A percentile compares a stretch with the other conserved stretches of the same genome.
Conservation (phyloP, 352 stramenopile species). For the Pythium dissotocum region DNA sequence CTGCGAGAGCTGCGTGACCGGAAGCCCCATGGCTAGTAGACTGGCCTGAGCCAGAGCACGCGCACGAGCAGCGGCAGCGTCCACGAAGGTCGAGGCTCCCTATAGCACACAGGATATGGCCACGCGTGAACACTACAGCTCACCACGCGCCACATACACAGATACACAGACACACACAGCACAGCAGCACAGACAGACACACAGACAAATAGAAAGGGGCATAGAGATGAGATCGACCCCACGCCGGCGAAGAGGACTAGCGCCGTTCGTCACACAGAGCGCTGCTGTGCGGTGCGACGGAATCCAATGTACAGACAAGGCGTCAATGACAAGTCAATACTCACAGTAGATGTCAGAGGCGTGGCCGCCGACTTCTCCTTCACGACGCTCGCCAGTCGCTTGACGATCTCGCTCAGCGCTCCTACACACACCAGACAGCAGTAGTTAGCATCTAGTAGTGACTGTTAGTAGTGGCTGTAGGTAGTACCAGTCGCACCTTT, state of each 20-base stretch:
- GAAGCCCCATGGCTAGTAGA: constrained; percentile 61
- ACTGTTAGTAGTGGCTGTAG: no score
- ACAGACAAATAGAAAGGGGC: constrained; percentile 4
- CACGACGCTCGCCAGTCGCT: constrained; percentile 62
- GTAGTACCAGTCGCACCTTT: constrained; percentile 10
- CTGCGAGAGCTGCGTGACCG: constrained; percentile 45
- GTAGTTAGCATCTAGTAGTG: neutral
- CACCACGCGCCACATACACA: constrained; percentile 17
- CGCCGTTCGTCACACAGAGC: neutral
- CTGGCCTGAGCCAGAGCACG: constrained; percentile 67
- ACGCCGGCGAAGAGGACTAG: neutral
- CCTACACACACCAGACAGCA: neutral
- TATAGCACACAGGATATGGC: constrained; percentile 32
- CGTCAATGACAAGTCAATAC: constrained; percentile 7
- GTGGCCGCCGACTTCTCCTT: constrained; percentile 56
- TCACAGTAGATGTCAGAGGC: constrained; percentile 25
- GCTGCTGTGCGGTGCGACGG: neutral
- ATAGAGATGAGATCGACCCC: constrained; percentile 2
- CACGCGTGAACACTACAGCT: constrained; percentile 40
- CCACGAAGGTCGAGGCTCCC: constrained; percentile 42
- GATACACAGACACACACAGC: constrained; percentile 22
- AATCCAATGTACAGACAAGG: neutral
- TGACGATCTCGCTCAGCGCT: constrained; percentile 60
- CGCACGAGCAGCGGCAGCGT: constrained; percentile 59
- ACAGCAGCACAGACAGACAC: constrained; percentile 17